Conservation (phyloP, 257 asterid species). For the Solanum pimpinellifolium region DNA sequence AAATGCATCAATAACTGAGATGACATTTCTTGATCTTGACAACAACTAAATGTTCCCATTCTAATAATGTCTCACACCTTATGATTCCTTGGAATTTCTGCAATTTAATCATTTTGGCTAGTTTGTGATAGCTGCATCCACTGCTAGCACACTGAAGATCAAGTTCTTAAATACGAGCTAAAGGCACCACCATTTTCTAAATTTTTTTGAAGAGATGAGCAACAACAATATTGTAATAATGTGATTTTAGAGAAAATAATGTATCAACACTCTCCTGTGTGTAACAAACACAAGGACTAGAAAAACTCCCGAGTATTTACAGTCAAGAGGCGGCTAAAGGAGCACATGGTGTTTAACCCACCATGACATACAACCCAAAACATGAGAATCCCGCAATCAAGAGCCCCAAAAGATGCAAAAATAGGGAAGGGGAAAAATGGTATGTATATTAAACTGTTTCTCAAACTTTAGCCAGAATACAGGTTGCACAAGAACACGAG, state of each 20-base stretch:
- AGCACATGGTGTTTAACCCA: background rate
- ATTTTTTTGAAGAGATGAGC: background rate
- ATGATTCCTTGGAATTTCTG: too few species aligned
- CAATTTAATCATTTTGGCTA: too few species aligned
- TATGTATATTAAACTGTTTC: background rate
- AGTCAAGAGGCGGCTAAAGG: background rate
- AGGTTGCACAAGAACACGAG: background rate
- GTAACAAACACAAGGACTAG: background rate
- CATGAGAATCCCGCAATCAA: background rate
- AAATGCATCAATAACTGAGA: too few species aligned
- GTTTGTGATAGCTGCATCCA: too few species aligned
- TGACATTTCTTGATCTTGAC: too few species aligned
- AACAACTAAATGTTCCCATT: too few species aligned
- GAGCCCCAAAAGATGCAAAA: background rate
- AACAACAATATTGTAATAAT: background rate
- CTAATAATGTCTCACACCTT: too few species aligned
- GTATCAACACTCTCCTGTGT: background rate
- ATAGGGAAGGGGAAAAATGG: too few species aligned
- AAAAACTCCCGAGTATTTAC: background rate
- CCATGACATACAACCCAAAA: background rate
- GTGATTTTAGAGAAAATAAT: background rate
- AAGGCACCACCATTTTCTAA: background rate
- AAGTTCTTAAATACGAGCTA: background rate
- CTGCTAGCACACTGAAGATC: background rate
- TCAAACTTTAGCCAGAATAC: background rate